Percentiles rank a stretch among this genome's conserved stretches.
These are phyloP conservation scores for Oryza officinalis DNA, from an alignment of 176 grass and related monocot species.

Conservation along the genomic window DNA sequence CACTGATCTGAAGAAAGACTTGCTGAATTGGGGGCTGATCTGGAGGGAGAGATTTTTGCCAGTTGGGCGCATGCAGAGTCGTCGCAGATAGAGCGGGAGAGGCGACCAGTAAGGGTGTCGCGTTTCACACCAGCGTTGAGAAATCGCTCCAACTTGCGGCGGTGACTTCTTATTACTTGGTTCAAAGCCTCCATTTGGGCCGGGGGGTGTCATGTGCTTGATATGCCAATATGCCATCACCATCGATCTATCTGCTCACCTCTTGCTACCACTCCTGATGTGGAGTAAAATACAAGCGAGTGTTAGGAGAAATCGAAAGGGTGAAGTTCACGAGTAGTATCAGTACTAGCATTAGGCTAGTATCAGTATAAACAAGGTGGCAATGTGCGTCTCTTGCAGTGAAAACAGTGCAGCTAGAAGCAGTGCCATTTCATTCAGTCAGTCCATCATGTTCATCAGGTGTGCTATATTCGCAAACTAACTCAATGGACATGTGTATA, in stretches of 20 bases:
- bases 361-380: background rate
- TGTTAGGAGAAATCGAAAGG: background rate
- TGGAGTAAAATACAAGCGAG: background rate
- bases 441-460: no score
- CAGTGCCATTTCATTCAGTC: no score
- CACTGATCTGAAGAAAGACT: background rate
- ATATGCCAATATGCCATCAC: background rate
- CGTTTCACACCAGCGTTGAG: background rate
- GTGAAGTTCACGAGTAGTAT: background rate
- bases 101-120: background rate
- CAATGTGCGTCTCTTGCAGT: background rate
- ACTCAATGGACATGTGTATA: no score
- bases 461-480: no score
- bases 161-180: background rate
- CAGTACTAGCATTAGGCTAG: no score
- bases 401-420: background rate
- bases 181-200: background rate
- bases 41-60: background rate
- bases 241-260: background rate
- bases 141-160: background rate
- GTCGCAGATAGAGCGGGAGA: background rate
- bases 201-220: background rate
- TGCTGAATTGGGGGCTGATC: background rate
- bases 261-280: background rate
- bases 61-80: background rate